These are phyloP conservation scores for Claviceps sorghi DNA, from an alignment of 2,329 filamentous ascomycete species.

Conservation along the genomic window DNA sequence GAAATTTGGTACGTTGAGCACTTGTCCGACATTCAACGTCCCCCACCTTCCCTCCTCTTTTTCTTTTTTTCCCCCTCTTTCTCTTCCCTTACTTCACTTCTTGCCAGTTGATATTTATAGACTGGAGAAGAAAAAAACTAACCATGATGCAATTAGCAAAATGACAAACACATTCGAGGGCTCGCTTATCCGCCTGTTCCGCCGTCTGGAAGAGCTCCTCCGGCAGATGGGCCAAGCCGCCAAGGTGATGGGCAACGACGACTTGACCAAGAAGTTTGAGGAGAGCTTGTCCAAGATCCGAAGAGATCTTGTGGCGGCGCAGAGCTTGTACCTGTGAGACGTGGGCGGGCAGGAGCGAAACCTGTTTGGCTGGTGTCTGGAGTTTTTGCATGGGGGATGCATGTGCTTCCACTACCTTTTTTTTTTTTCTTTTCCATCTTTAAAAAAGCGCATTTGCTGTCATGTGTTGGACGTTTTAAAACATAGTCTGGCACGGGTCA, in stretches of 20 bases:
- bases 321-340: slow-evolving; percentile 71
- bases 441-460: not conserved
- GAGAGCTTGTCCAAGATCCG: slow-evolving; percentile 70
- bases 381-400: not conserved
- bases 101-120: not conserved
- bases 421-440: not conserved
- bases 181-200: slow-evolving; percentile 89
- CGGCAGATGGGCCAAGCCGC: slow-evolving; percentile 90
- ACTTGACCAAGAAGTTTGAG: slow-evolving; percentile 86
- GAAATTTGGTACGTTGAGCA: slow-evolving; percentile 70
- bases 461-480: not conserved
- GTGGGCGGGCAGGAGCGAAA: no score
- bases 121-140: not conserved
- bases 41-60: not conserved
- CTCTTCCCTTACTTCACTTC: not conserved
- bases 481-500: not conserved
- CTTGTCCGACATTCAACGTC: no score
- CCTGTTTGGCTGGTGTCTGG: slow-evolving; percentile 1
- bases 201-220: slow-evolving; percentile 82
- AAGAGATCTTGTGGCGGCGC: slow-evolving; percentile 86
- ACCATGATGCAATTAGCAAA: slow-evolving; percentile 46
- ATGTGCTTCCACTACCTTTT: not conserved
- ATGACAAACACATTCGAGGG: slow-evolving; percentile 99
- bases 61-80: no score
- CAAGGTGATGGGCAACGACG: slow-evolving; percentile 96